Evolutionary conservation across 2,329 filamentous ascomycete genomes (phyloP), one percentile per base, ranked within the genome.

Genomic region (Incumbomyces lentus): DNA sequence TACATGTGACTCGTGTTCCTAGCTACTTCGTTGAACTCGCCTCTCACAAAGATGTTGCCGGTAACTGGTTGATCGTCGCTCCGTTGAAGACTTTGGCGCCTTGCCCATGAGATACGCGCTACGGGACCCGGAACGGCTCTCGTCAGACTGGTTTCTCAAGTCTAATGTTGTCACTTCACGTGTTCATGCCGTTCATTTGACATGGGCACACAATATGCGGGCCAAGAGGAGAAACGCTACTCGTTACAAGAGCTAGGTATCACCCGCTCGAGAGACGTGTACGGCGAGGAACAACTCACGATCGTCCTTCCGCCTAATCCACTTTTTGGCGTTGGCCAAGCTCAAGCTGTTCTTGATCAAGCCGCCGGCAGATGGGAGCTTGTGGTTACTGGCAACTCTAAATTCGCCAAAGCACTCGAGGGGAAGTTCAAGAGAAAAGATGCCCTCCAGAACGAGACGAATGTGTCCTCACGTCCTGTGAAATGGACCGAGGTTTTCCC

Each of bases 401-500:
- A 22, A n/a, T n/a, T 40, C 18, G 19, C 5, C 29, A 10, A 16
- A 29, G 5, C 14, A 8, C 16, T 17, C 38, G 38, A 40, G 22
- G 26, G 18, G 2, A 14, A 14, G 8, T n/a, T 26, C 18, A 22
- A 29, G 29, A 11, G 26, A 29, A 40, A 40, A 29, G 12, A 11
- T 13, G 14, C 26, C 13, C 7, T 26, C n/a, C 10, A 18, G 12
- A 6, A 22, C 14, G n/a, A 18, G 17, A 11, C 42, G 6, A 26
- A 29, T 26, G n/a, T 16, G 13, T 11, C 12, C 14, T 33, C 32
- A 19, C 41, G 19, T 43, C 26, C 44, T 12, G 18, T 40, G 30
- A 40, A 38, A 33, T 55, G 51, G 53, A 49, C 39, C 6, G 26
- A 50, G 12, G 22, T 22, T 46, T 49, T 43, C 53, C 59, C 50